Conservation (phyloP, 306 rosid genomes). For the Benincasa hispida region DNA sequence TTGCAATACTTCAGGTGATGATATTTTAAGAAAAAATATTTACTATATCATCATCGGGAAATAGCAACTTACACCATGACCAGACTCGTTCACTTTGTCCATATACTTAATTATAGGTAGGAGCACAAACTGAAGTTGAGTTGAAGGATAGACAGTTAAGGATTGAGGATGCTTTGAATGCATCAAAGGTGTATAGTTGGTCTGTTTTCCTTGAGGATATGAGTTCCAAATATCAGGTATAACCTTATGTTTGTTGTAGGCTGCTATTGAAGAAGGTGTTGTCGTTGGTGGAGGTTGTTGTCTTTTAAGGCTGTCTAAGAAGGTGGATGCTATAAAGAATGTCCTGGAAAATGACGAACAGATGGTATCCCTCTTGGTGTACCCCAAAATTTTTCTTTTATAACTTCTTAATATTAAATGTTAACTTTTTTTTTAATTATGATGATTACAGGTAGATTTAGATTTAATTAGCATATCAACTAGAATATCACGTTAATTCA, state of each 20-base stretch:
- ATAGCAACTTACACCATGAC: slow-evolving; percentile 4
- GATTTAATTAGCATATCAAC: not conserved
- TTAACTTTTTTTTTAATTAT: not conserved
- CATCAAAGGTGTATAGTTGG: slow-evolving; percentile 51
- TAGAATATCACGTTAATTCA: not conserved
- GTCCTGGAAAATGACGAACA: slow-evolving; percentile 77
- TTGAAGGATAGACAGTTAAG: slow-evolving; percentile 82
- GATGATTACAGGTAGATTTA: not conserved
- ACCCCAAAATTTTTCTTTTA: not conserved
- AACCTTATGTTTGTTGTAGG: slow-evolving; percentile 28
- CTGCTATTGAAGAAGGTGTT: slow-evolving; percentile 93
- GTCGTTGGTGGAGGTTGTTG: slow-evolving; percentile 95
- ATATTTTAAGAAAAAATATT: not conserved
- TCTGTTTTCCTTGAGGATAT: not conserved
- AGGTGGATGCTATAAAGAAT: slow-evolving; percentile 54
- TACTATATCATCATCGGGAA: not conserved
- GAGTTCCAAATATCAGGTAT: not conserved
- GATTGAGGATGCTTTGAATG: slow-evolving; percentile 87
- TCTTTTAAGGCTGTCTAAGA: slow-evolving; percentile 69
- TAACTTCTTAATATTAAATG: not conserved
- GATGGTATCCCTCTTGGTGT: slow-evolving; percentile 27
- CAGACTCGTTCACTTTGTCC: slow-evolving; percentile 13
- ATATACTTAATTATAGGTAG: slow-evolving; percentile 48
- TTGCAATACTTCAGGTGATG: slow-evolving; percentile 80
- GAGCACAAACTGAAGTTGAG: slow-evolving; percentile 92